Percentiles rank a stretch among this genome's conserved stretches.
Conservation (phyloP, 495 filamentous ascomycete species). For the Aspergillus ellipticus region DNA sequence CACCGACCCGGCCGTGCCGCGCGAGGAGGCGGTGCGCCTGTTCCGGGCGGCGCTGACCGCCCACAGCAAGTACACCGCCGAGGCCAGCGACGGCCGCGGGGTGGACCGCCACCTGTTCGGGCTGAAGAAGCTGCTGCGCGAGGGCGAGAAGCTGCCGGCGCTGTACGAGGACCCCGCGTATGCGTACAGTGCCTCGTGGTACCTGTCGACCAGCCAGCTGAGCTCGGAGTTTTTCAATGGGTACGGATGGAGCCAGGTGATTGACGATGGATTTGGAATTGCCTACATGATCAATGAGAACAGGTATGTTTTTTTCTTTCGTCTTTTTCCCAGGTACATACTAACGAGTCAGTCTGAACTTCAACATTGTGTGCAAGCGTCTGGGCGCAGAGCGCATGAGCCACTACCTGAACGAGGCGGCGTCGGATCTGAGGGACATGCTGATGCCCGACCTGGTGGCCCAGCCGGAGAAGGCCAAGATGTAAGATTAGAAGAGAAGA, state of each 20-base stretch:
- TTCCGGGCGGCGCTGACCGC: constrained; percentile 78
- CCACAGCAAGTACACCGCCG: constrained; percentile 85
- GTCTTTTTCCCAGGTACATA: too few species aligned
- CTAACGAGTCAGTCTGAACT: constrained; percentile 67
- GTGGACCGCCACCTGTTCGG: constrained; percentile 97
- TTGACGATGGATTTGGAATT: constrained; percentile 94
- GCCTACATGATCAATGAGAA: constrained; percentile 99
- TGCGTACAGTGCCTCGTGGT: constrained; percentile 84
- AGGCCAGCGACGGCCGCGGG: constrained; percentile 86
- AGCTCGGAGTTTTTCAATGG: constrained; percentile 98
- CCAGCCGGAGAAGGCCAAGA: constrained; percentile 75
- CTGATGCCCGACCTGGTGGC: constrained; percentile 76
- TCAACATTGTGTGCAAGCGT: constrained; percentile 96
- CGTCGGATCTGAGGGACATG: constrained; percentile 82
- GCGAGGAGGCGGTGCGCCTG: constrained; percentile 62
- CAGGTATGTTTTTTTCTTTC: constrained; percentile 37
- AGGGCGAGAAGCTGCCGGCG: constrained; percentile 76
- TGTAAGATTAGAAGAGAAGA: too few species aligned
- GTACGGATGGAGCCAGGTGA: constrained; percentile 98
- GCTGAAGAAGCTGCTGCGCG: constrained; percentile 82
- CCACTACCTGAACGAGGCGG: constrained; percentile 91
- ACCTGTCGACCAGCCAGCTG: constrained; percentile 80
- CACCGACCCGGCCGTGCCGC: constrained; percentile 57
- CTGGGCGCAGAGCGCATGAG: constrained; percentile 89
- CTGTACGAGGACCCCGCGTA: constrained; percentile 86